A percentile compares a stretch with the other conserved stretches of the same genome.
These are phyloP conservation scores for Gossypium anomalum DNA, from an alignment of 345 rosid species.

Conservation along the genomic window DNA sequence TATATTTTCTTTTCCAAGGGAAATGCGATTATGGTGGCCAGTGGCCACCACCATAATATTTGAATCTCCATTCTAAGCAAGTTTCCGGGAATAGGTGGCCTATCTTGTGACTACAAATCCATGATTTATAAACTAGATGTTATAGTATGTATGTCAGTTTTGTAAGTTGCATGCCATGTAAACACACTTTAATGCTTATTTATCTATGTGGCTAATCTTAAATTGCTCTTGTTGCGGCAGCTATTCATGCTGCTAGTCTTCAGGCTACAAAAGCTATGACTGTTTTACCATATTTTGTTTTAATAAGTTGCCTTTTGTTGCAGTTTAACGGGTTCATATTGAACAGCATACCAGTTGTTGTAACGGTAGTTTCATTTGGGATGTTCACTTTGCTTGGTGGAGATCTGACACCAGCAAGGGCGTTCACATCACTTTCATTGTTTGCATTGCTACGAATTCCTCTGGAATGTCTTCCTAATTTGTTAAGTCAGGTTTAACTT, in stretches of 20 bases:
- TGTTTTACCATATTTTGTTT: background rate
- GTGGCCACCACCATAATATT: background rate
- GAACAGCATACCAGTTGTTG: slow-evolving; percentile 81
- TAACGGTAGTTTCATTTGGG: slow-evolving; percentile 86
- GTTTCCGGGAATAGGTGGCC: background rate
- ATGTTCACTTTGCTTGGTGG: slow-evolving; percentile 88
- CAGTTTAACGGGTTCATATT: slow-evolving; percentile 84
- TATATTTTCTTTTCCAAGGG: background rate
- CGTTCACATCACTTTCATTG: slow-evolving; percentile 93
- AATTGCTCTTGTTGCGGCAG: background rate
- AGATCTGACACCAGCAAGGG: slow-evolving; percentile 86
- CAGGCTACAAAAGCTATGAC: background rate
- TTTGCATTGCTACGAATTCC: slow-evolving; percentile 78
- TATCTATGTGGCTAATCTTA: slow-evolving; percentile 4
- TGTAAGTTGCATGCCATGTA: background rate
- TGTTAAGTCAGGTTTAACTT: slow-evolving; percentile 69
- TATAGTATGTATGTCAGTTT: background rate
- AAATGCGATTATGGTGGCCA: slow-evolving; percentile 4
- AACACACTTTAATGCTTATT: background rate
- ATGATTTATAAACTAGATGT: background rate
- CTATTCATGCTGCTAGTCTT: slow-evolving; percentile 4
- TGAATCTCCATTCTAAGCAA: background rate
- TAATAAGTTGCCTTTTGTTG: slow-evolving; percentile 24
- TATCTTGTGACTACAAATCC: background rate
- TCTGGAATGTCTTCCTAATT: slow-evolving; percentile 74